Conservation (phyloP, 345 rosid genomes). For the Lepidium aucheri region DNA sequence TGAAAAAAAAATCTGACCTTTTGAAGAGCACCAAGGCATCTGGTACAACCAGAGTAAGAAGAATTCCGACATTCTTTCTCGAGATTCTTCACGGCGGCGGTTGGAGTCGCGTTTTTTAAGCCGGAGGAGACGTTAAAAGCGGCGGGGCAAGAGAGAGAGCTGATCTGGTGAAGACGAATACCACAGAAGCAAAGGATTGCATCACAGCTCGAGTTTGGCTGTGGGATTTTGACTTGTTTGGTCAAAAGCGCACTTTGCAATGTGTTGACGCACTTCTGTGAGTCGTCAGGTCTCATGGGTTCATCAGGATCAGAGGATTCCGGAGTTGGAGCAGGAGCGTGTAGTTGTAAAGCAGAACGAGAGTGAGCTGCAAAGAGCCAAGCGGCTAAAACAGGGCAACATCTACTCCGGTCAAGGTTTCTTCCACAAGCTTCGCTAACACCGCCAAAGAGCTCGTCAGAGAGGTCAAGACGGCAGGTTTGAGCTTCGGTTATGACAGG, state of each 20-base stretch:
- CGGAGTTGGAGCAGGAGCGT: slow-evolving; percentile 49
- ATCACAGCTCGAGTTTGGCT: slow-evolving; percentile 82
- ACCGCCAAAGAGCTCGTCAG: slow-evolving; percentile 94
- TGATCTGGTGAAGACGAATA: slow-evolving; percentile 89
- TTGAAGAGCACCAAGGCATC: slow-evolving; percentile 90
- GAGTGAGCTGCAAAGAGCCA: slow-evolving; percentile 99
- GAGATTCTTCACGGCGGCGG: slow-evolving; percentile 73
- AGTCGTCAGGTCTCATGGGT: slow-evolving; percentile 95
- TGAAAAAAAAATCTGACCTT: slow-evolving; percentile 37
- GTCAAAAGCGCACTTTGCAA: slow-evolving; percentile 66
- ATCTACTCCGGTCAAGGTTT: slow-evolving; percentile 83
- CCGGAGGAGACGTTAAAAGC: slow-evolving; percentile 75
- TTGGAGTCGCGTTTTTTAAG: slow-evolving; percentile 70
- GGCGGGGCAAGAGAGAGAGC: slow-evolving; percentile 91
- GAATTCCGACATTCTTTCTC: slow-evolving; percentile 90
- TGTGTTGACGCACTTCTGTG: slow-evolving; percentile 92
- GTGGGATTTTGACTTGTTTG: slow-evolving; percentile 75
- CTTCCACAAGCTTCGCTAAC: slow-evolving; percentile 81
- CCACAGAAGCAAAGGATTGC: slow-evolving; percentile 88
- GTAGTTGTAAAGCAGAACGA: slow-evolving; percentile 66
- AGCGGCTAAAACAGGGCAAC: slow-evolving; percentile 92
- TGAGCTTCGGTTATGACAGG: slow-evolving; percentile 65
- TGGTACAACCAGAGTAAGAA: slow-evolving; percentile 88
- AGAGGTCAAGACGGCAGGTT: slow-evolving; percentile 78
- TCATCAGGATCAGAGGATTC: slow-evolving; percentile 41